Percentiles rank a stretch among this genome's conserved stretches.
These are phyloP conservation scores for Protomyces inouyei DNA, from an alignment of 1,139 yeast species.

Conservation along the genomic window DNA sequence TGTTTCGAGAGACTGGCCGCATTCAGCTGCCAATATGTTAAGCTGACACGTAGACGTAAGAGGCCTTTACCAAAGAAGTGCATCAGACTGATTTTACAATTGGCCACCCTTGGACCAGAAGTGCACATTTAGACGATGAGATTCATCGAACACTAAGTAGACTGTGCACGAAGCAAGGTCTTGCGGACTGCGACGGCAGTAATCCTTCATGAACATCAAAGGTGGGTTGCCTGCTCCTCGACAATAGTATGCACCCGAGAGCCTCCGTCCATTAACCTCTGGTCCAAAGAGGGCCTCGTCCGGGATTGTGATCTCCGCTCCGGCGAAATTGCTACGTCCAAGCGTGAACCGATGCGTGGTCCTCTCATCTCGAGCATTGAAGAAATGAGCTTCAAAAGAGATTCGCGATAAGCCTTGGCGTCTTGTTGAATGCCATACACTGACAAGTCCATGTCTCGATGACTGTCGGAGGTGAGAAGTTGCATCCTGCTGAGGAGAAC, in stretches of 20 bases:
- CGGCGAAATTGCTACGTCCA: constrained; percentile 20
- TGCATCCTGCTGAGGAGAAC: constrained; percentile 11
- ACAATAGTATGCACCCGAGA: too few relatives aligned
- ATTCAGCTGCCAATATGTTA: too few relatives aligned
- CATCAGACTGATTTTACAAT: too few relatives aligned
- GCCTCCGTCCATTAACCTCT: background rate
- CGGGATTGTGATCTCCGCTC: constrained; percentile 15
- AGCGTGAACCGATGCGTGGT: constrained; percentile 4
- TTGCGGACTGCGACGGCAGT: too few relatives aligned
- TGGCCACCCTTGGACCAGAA: too few relatives aligned
- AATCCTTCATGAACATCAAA: background rate
- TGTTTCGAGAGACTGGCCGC: too few relatives aligned
- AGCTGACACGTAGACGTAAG: too few relatives aligned
- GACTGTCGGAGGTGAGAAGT: background rate
- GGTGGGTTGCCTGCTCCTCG: too few relatives aligned
- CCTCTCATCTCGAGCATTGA: constrained; percentile 11
- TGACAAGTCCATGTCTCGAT: background rate
- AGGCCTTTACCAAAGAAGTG: too few relatives aligned
- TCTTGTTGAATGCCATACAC: constrained; percentile 4
- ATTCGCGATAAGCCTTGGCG: constrained; percentile 18
- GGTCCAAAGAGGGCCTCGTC: constrained; percentile 14
- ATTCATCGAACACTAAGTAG: too few relatives aligned
- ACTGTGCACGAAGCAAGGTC: too few relatives aligned
- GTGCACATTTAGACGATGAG: too few relatives aligned
- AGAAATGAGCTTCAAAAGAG: constrained; percentile 5